phyloP scores from a whole-genome alignment of 768 basidiomycete species.

The Suillus bovinus region DNA sequence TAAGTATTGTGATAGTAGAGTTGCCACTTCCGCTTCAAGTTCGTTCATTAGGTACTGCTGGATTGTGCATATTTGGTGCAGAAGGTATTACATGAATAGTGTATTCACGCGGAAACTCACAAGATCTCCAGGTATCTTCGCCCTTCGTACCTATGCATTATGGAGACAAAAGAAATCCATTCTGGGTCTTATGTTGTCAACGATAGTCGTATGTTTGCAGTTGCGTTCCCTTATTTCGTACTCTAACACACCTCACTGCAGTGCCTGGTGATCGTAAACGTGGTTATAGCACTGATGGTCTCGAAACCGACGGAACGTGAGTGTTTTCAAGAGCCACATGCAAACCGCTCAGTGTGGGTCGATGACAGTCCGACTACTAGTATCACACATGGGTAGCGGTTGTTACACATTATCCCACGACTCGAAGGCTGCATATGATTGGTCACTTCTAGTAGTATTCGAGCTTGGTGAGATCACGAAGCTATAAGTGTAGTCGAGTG shows the following conservation, averaged over 20 bases:
- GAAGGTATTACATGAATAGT: background rate
- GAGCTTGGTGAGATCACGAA: background rate
- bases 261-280: background rate
- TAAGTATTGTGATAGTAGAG: background rate
- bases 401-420: background rate
- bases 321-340: background rate
- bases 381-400: background rate
- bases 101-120: background rate
- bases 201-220: background rate
- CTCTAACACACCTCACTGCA: background rate
- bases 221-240: background rate
- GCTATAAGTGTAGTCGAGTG: background rate
- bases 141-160: constrained; percentile 2
- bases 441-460: constrained; percentile 1
- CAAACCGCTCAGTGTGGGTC: background rate
- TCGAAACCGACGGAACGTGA: background rate
- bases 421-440: background rate
- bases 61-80: background rate
- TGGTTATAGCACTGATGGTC: background rate
- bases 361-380: background rate
- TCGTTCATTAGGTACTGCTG: background rate
- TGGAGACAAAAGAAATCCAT: background rate
- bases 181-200: background rate
- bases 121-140: background rate
- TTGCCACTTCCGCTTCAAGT: background rate